phyloP scores from a whole-genome alignment of 2,329 filamentous ascomycete species.

The Lomentospora prolificans region DNA sequence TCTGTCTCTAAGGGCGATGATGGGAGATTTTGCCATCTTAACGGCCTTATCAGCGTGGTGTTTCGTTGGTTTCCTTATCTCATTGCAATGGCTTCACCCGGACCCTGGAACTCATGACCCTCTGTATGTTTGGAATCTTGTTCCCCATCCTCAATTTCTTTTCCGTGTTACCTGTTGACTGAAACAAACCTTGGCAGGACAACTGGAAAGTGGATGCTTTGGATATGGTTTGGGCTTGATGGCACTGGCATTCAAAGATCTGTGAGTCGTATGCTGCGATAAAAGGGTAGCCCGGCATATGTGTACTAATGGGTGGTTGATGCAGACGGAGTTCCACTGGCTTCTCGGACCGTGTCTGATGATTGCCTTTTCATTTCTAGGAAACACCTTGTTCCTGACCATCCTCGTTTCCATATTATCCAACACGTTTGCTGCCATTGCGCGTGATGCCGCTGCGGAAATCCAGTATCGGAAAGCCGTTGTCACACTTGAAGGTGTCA shows the following conservation, averaged over 20 bases:
- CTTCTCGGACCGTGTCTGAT: constrained; percentile 71
- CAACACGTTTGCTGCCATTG: constrained; percentile 73
- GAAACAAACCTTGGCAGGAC: constrained; percentile 43
- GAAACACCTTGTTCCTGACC: constrained; percentile 81
- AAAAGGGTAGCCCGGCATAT: background rate
- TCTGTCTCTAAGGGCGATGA: constrained; percentile 72
- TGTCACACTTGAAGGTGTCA: constrained; percentile 75
- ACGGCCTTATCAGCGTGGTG: constrained; percentile 72
- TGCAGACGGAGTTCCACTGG: constrained; percentile 61
- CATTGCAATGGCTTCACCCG: constrained; percentile 67
- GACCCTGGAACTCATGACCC: constrained; percentile 46
- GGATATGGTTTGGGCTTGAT: constrained; percentile 86
- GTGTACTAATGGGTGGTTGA: background rate
- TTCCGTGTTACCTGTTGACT: too few relatives aligned
- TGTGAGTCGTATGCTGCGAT: constrained; percentile 23
- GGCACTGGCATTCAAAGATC: constrained; percentile 53
- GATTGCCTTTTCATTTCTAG: constrained; percentile 76
- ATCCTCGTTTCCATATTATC: constrained; percentile 80
- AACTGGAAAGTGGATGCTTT: constrained; percentile 85
- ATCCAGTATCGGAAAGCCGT: constrained; percentile 76
- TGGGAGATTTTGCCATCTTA: constrained; percentile 73
- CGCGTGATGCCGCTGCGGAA: constrained; percentile 67
- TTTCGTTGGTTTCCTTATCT: constrained; percentile 71
- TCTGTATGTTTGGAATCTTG: background rate
- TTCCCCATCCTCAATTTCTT: constrained; percentile 42